These are phyloP conservation scores for Gossypium raimondii DNA, from an alignment of 345 rosid species.

Conservation along the genomic window DNA sequence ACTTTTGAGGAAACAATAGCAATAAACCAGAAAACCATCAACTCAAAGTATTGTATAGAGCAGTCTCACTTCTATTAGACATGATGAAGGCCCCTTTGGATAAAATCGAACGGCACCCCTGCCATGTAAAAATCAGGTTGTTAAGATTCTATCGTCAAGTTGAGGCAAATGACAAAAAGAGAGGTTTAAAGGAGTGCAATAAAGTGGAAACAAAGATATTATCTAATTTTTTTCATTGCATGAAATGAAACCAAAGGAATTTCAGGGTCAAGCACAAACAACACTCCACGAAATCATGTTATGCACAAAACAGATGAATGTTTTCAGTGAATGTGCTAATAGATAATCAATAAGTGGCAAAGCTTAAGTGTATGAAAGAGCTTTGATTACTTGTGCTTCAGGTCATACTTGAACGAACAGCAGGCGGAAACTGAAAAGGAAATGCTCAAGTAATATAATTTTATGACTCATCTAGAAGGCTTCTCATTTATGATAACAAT, in stretches of 20 bases:
- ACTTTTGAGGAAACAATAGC: neutral
- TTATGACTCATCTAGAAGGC: neutral
- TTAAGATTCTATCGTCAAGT: neutral
- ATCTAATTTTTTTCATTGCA: neutral
- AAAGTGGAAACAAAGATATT: neutral
- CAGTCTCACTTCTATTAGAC: constrained; percentile 63
- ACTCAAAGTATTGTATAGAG: constrained; percentile 1
- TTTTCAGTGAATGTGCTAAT: neutral
- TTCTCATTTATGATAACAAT: neutral
- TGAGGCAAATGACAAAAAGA: neutral
- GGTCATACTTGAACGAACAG: neutral
- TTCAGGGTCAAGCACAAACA: neutral
- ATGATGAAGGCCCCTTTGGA: constrained; percentile 70
- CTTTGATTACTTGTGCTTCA: neutral
- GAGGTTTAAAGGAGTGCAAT: neutral
- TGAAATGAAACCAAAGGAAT: neutral
- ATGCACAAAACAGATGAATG: neutral
- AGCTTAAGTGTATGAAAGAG: neutral
- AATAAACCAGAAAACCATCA: neutral
- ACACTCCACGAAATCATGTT: neutral
- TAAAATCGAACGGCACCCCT: constrained; percentile 68
- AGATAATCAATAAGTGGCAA: neutral
- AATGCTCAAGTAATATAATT: neutral
- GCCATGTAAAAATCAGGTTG: constrained; percentile 3
- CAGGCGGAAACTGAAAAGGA: neutral